Evolutionary conservation across 2,329 filamentous ascomycete genomes (phyloP), one percentile per base, ranked within the genome.

Genomic region (Apiospora saccharicola): DNA sequence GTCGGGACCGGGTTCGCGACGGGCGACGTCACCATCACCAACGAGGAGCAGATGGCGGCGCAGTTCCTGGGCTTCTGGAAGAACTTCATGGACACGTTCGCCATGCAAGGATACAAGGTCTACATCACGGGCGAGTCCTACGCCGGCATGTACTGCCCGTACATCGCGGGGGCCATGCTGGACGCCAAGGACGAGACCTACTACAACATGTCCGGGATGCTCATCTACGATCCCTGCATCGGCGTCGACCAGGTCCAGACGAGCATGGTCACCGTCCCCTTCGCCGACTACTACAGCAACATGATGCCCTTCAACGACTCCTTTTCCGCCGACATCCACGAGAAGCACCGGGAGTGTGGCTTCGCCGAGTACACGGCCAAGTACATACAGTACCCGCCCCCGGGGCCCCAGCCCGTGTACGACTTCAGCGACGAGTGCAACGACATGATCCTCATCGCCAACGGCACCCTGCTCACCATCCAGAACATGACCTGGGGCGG

Each of bases 401-500:
- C 85, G 13, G 88, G 90, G 44, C 83, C 86, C 6, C 84, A 92
- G 43, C 90, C 89, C 0, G 79, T 86, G 64, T 83, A 84, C 73
- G 81, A 80, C 69, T 81, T 84, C 47, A 81, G 82, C 46, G 77
- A 83, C 12, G 84, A 83, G 46, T 93, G 91, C 78, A 85, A 82
- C 73, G 82, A 95, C 82, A 93, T 88, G 78, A 86, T 93, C 73
- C 86, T 94, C 13, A 84, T 92, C 34, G 85, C 87, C 77, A 92
- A 93, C 79, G 93, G 93, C 22, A 92, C 92, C 0, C 85, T 96
- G 1, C 84, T 94, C 8, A 87, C 88, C 0, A 91, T 95, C 72
- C 93, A 96, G 79, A 95, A 95, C 83, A 94, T 95, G 90, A 95
- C 92, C 0, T 96, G 91, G 90, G 89, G 90, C 72, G 93, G 93